A percentile compares a stretch with the other conserved stretches of the same genome.
phyloP scores from a whole-genome alignment of 2,329 filamentous ascomycete genomes.

The Aspergillus unguis region DNA sequence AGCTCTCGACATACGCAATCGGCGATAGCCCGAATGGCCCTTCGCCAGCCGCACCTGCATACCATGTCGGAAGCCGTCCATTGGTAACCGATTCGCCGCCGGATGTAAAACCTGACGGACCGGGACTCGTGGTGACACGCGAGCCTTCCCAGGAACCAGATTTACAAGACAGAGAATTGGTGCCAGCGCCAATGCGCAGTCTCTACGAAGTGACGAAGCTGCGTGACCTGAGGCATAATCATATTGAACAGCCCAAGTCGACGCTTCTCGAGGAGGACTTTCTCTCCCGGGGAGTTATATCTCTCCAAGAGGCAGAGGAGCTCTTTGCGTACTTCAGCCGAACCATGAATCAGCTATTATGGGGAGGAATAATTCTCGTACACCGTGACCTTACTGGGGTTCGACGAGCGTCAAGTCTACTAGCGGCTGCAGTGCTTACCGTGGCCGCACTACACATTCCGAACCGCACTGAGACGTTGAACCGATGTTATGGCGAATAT shows the following conservation, averaged over 20 bases:
- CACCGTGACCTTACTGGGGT: conserved; percentile 52
- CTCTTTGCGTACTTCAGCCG: conserved; percentile 52
- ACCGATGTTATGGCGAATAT: conserved; percentile 57
- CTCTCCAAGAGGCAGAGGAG: conserved; percentile 50
- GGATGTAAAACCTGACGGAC: conserved; percentile 24
- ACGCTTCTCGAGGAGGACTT: conserved; percentile 48
- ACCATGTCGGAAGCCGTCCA: conserved; percentile 25
- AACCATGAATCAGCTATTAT: conserved; percentile 51
- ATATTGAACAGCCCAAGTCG: conserved; percentile 34
- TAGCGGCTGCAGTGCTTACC: conserved; percentile 56
- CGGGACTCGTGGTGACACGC: conserved; percentile 40
- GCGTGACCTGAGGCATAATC: conserved; percentile 40
- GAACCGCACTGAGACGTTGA: conserved; percentile 51
- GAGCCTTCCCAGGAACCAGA: conserved; percentile 46
- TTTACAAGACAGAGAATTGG: conserved; percentile 41
- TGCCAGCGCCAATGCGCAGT: conserved; percentile 53
- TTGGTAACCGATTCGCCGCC: conserved; percentile 29
- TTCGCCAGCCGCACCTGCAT: conserved; percentile 24
- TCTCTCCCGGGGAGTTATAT: conserved; percentile 48
- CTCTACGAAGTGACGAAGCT: conserved; percentile 55
- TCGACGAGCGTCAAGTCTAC: conserved; percentile 53
- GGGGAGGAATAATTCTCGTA: conserved; percentile 51
- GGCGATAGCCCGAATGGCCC: conserved; percentile 26
- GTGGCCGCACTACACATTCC: conserved; percentile 60
- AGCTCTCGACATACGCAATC: conserved; percentile 38